Base-by-base conservation (phyloP, 2,329 filamentous ascomycete genomes). In the Teratosphaeria destructans region DNA sequence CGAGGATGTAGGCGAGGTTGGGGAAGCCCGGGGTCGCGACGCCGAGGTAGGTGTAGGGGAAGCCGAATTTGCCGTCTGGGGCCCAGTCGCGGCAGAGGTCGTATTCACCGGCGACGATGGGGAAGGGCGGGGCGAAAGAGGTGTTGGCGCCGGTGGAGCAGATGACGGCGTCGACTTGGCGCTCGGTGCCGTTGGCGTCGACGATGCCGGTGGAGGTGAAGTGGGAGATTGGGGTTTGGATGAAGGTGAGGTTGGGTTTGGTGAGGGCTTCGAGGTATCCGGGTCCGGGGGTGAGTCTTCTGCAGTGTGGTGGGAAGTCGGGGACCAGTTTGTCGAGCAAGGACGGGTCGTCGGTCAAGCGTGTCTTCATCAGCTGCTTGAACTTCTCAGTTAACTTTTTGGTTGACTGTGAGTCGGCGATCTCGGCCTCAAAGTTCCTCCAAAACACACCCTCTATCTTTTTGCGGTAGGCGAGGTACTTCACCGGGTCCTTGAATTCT, bases 401-500 rank as follows among this genome's bases (percentile, higher is more conserved):
- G 68, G 76, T 78, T 60, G 71, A 69, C 58, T 72, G 70, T 62
- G 69, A 72, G 47, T 71, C 65, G 61, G 76, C 78, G 39, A 79
- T 70, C 64, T 80, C 79, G 59, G 78, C 73, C 53, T 74, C 75
- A 63, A 80, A 80, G 61, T 77, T 74, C 53, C 72, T 73, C 59
- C 79, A 80, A 19, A 79, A 68, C 5, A 75, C 76, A 6, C 71
- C 71, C 62, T 81, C 78, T 55, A 80, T 71, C 35, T 70, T 66
- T 63, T 77, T 79, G 56, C 75, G 75, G 65, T 78, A 76, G 4
- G 53, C 27, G 69, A 87, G 72, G 66, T 90, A 90, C 2, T 74
- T 77, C 2, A 82, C 74, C 0, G 85, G 83, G 62, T 89, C 78
- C 54, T 81, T 75, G 68, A 87, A 87, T 0, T 78, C 76, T 23